Conservation (phyloP, 805 yeast species). For the Cyberlindnera nakhonratchasimensis region DNA sequence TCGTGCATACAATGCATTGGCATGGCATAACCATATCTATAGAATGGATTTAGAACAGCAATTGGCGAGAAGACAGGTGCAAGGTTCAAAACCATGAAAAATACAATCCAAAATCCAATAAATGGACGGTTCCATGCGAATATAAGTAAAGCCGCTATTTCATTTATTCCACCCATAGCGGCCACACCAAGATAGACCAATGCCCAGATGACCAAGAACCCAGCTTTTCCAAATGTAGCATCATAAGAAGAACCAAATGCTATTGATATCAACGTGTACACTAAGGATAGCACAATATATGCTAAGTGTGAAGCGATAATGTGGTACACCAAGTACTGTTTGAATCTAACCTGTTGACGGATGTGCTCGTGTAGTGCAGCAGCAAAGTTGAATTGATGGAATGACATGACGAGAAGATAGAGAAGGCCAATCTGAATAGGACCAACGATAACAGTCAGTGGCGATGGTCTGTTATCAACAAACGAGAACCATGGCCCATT, state of each 20-base stretch:
- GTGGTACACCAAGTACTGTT: constrained; percentile 47
- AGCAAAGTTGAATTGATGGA: constrained; percentile 63
- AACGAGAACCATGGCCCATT: constrained; percentile 18
- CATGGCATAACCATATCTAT: constrained; percentile 54
- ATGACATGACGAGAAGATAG: constrained; percentile 61
- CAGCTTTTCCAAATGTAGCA: constrained; percentile 53
- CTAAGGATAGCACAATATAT: constrained; percentile 50
- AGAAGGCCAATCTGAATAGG: constrained; percentile 68
- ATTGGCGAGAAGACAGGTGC: constrained; percentile 61
- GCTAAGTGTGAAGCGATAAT: constrained; percentile 30
- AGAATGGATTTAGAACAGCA: constrained; percentile 28
- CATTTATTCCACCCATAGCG: constrained; percentile 67
- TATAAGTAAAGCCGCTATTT: constrained; percentile 48
- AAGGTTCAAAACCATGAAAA: constrained; percentile 59
- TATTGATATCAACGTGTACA: constrained; percentile 50
- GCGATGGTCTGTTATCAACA: constrained; percentile 42
- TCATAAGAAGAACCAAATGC: constrained; percentile 59
- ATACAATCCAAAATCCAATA: constrained; percentile 64
- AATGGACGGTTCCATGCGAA: constrained; percentile 55
- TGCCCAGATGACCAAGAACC: constrained; percentile 69
- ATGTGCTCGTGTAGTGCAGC: constrained; percentile 39
- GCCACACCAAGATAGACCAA: constrained; percentile 55
- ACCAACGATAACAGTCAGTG: constrained; percentile 46
- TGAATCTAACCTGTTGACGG: constrained; percentile 10
- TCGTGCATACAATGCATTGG: constrained; percentile 62